phyloP scores from a whole-genome alignment of 805 yeast genomes.

The Lipomyces chichibuensis region DNA sequence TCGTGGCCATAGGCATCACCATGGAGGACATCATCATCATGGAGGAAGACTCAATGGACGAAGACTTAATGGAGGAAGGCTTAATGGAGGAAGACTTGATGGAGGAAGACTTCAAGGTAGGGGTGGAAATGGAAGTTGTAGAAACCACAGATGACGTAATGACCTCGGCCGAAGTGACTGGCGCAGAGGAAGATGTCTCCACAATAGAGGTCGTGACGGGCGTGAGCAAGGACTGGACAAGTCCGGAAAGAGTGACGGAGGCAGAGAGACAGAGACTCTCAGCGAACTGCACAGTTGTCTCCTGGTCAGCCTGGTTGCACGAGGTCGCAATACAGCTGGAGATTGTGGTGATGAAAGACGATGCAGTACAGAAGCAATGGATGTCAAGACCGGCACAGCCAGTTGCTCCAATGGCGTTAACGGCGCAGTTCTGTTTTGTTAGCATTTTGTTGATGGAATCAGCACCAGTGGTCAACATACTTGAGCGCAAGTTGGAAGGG shows the following conservation, averaged over 20 bases:
- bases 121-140: background rate
- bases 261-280: conserved; percentile 26
- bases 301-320: conserved; percentile 30
- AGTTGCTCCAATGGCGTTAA: conserved; percentile 10
- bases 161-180: background rate
- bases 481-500: conserved; percentile 29
- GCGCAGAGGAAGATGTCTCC: background rate
- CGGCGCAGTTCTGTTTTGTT: conserved; percentile 21
- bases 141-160: background rate
- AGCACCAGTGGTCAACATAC: conserved; percentile 1
- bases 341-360: conserved; percentile 17
- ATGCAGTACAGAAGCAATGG: conserved; percentile 27
- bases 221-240: conserved; percentile 18
- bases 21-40: conserved; percentile 1
- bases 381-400: conserved; percentile 25
- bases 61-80: background rate
- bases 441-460: background rate
- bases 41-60: conserved; percentile 4
- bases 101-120: background rate
- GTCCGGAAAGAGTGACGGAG: conserved; percentile 27
- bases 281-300: conserved; percentile 27
- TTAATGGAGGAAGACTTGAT: background rate
- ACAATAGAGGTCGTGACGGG: conserved; percentile 5
- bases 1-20: background rate
- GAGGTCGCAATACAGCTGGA: conserved; percentile 21